These are phyloP conservation scores for Corymbia maculata DNA, from an alignment of 345 rosid species.

Conservation along the genomic window DNA sequence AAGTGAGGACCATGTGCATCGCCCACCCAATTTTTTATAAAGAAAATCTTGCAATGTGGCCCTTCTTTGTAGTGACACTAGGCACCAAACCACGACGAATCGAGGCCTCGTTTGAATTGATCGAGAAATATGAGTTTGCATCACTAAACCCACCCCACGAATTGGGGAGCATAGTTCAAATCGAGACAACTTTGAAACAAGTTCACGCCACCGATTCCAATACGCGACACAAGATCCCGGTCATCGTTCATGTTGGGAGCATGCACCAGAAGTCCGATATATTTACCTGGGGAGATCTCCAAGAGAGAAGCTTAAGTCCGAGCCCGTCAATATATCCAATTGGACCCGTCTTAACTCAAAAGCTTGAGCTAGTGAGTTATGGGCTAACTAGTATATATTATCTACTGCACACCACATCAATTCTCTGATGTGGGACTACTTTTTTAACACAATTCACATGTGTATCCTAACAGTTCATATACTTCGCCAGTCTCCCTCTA, in stretches of 20 bases:
- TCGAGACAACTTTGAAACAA: background rate
- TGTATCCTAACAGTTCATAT: no score
- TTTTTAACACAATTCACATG: no score
- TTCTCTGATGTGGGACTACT: no score
- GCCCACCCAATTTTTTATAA: background rate
- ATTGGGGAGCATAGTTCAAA: background rate
- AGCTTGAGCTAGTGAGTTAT: no score
- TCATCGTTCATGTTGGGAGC: no score
- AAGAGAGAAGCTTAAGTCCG: no score
- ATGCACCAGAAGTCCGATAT: no score
- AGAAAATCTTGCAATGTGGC: background rate
- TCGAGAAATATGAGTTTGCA: background rate
- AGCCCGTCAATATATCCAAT: no score
- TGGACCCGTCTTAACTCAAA: no score
- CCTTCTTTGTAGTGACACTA: background rate
- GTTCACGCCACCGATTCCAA: background rate
- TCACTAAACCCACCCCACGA: background rate
- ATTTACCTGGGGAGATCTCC: no score
- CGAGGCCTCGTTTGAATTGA: background rate
- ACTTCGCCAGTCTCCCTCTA: background rate
- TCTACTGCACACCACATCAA: no score
- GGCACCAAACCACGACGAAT: background rate
- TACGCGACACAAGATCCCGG: background rate
- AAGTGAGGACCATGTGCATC: background rate
- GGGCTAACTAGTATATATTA: no score